Conservation (phyloP, 805 yeast genomes). For the Barnettozyma pratensis region DNA sequence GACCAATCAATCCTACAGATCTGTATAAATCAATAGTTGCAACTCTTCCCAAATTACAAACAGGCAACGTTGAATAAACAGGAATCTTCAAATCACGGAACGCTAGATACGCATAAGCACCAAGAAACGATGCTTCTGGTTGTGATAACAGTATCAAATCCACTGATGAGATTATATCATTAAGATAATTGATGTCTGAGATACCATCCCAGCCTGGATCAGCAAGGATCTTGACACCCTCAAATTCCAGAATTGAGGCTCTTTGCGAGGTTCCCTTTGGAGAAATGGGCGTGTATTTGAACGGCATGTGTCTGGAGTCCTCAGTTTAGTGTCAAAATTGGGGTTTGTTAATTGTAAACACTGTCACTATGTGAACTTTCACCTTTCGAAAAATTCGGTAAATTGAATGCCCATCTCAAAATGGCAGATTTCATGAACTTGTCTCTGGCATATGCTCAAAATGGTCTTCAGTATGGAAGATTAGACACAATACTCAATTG, state of each 20-base stretch:
- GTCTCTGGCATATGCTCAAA: too few relatives aligned
- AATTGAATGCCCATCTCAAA: too few relatives aligned
- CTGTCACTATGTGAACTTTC: too few relatives aligned
- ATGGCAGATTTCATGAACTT: too few relatives aligned
- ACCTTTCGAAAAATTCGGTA: too few relatives aligned
- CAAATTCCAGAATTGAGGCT: constrained; percentile 54
- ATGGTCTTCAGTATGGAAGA: background rate
- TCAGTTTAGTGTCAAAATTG: too few relatives aligned
- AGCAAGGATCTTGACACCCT: constrained; percentile 51
- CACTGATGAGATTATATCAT: constrained; percentile 39
- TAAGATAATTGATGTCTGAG: constrained; percentile 37
- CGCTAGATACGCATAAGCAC: constrained; percentile 71
- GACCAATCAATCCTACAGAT: constrained; percentile 70
- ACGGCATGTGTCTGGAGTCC: constrained; percentile 17
- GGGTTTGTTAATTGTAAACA: too few relatives aligned
- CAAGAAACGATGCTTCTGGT: constrained; percentile 70
- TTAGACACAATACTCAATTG: too few relatives aligned
- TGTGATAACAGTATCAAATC: constrained; percentile 82
- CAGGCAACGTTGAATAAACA: constrained; percentile 86
- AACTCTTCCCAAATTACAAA: constrained; percentile 77
- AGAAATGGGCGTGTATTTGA: constrained; percentile 24
- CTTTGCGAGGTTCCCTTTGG: constrained; percentile 19
- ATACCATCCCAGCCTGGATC: constrained; percentile 76
- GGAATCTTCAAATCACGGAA: constrained; percentile 61
- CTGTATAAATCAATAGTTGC: constrained; percentile 81